Base-by-base conservation (phyloP, 1,284 basidiomycete species). In the Pascua sp. region DNA sequence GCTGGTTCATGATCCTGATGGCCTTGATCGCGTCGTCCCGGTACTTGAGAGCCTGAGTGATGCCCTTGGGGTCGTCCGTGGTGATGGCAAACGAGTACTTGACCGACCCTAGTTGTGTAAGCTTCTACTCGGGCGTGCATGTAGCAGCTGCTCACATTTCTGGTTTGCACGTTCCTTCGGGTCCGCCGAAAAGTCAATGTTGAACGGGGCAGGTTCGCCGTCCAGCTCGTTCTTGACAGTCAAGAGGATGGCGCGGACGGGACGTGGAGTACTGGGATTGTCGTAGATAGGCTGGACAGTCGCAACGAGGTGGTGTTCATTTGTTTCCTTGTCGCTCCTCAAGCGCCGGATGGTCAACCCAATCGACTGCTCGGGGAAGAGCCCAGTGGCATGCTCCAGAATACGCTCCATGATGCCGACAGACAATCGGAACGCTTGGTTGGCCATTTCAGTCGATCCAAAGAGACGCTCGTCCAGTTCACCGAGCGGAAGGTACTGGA, bases 391-490 rank as follows among this genome's bases (percentile, higher is more conserved):
- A 55, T 87, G 83, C 8, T 85, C 80, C 36, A 88, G 74, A 5
- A 94, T 74, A 8, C 76, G 75, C 73, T 98, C 92, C 60, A 97
- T 79, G 15, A 96, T 63, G 4, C 78, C 79, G 4, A 97, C 78
- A 57, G 86, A 89, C 64, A 89, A 85, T 53, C 82, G 80, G 78
- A 97, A 98, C 1, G 91, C 84, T 54, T 84, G 83, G 38, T 87
- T 81, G 3, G 90, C 93, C 52, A 84, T 78, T 17, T 80, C 79
- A 7, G 75, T 68, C 10, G 75, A 79, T 1, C 91, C 91, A 68
- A 89, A 96, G 0, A 98, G 73, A 11, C 85, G 81, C 50, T 82
- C 77, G 66, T 98, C 94, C 86, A 98, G 92, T 71, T 97, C 91
- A 12, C 13, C 69, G 49, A 95, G 78, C 1, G 91, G 83, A 39